A percentile compares a stretch with the other conserved stretches of the same genome.
These are phyloP conservation scores for Argentina anserina DNA, from an alignment of 306 rosid genomes.

Conservation along the genomic window DNA sequence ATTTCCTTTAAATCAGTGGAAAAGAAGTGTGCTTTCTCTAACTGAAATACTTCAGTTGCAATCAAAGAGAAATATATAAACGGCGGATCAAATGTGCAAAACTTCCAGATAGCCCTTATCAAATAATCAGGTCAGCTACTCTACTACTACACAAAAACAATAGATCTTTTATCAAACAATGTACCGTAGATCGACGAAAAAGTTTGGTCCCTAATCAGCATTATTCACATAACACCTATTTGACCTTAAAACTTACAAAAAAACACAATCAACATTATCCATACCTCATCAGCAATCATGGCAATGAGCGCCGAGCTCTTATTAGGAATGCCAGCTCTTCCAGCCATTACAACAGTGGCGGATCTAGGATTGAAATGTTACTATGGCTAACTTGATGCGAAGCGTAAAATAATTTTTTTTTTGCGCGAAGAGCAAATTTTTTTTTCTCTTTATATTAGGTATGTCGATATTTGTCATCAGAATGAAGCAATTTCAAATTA, in stretches of 20 bases:
- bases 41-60: not conserved
- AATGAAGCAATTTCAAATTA: too few species aligned
- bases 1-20: not conserved
- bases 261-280: not conserved
- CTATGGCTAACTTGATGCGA: too few species aligned
- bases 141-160: not conserved
- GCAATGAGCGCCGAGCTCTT: slow-evolving; percentile 71
- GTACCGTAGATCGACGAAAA: not conserved
- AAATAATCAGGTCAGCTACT: not conserved
- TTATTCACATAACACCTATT: not conserved
- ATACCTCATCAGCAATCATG: slow-evolving; percentile 94
- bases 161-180: not conserved
- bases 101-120: not conserved
- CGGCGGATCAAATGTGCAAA: not conserved
- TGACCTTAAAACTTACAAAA: not conserved
- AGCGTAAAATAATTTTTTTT: too few species aligned
- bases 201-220: not conserved
- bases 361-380: too few species aligned
- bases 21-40: not conserved
- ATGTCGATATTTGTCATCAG: too few species aligned
- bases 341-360: slow-evolving; percentile 73
- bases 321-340: slow-evolving; percentile 51
- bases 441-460: too few species aligned
- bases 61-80: not conserved
- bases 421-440: too few species aligned